These are phyloP conservation scores for Anacardium occidentale DNA, from an alignment of 345 rosid genomes.

Conservation along the genomic window DNA sequence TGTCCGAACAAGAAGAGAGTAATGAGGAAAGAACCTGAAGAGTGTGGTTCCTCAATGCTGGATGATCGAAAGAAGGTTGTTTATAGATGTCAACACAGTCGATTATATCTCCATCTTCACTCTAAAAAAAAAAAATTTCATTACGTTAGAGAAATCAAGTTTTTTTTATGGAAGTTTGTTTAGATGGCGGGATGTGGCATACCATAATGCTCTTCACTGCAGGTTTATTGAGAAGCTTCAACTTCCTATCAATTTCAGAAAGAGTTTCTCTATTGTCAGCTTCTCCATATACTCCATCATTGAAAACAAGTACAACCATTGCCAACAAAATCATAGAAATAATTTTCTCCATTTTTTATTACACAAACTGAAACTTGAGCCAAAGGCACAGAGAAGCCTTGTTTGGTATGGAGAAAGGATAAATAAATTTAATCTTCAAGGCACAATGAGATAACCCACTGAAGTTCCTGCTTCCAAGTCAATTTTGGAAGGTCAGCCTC, in stretches of 20 bases:
- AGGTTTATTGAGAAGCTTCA: conserved; percentile 51
- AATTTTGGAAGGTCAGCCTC: background rate
- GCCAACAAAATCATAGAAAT: conserved; percentile 4
- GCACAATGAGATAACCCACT: background rate
- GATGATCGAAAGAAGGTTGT: conserved; percentile 38
- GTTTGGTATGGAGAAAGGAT: background rate
- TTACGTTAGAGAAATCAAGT: background rate
- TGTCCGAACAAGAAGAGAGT: background rate
- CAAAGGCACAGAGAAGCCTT: background rate
- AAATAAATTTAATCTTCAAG: background rate
- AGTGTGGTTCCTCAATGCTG: conserved; percentile 21
- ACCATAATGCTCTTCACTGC: conserved; percentile 44
- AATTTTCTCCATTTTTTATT: conserved; percentile 8
- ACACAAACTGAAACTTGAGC: background rate
- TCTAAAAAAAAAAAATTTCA: conserved; percentile 13
- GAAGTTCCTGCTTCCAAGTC: background rate
- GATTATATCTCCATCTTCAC: conserved; percentile 28
- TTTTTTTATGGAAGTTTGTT: background rate
- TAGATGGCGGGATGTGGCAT: background rate
- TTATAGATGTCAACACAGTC: conserved; percentile 39
- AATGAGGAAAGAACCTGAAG: conserved; percentile 24
- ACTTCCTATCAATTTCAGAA: conserved; percentile 27
- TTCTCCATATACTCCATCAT: conserved; percentile 12
- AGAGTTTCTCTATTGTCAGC: conserved; percentile 4
- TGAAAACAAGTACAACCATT: conserved; percentile 12